A percentile compares a stretch with the other conserved stretches of the same genome.
Conservation (phyloP, 305 asterid species). For the Fraxinus xanthoxyloides region DNA sequence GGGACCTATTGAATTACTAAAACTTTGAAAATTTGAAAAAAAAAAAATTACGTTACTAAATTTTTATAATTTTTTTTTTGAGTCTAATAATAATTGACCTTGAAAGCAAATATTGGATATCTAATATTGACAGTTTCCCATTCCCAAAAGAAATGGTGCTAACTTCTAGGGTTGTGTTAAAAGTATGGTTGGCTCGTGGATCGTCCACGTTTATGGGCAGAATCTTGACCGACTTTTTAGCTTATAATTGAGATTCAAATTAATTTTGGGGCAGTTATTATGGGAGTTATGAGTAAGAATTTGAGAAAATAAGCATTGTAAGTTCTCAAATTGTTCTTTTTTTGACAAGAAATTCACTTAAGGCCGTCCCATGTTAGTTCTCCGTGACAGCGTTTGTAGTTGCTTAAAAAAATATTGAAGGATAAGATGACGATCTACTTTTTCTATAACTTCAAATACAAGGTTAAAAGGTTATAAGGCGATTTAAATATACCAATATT, state of each 20-base stretch:
- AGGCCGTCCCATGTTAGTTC: too few species aligned
- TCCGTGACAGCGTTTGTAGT: too few species aligned
- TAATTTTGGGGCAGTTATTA: not conserved
- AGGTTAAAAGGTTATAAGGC: too few species aligned
- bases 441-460: too few species aligned
- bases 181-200: not conserved
- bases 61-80: not conserved
- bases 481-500: too few species aligned
- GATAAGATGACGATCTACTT: too few species aligned
- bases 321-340: too few species aligned
- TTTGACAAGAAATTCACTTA: too few species aligned
- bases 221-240: not conserved
- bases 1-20: not conserved
- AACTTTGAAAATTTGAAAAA: not conserved
- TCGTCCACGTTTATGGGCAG: not conserved
- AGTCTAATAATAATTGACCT: not conserved
- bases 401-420: too few species aligned
- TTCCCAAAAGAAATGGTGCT: not conserved
- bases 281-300: too few species aligned
- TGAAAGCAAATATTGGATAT: not conserved
- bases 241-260: not conserved
- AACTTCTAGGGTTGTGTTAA: not conserved
- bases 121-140: not conserved
- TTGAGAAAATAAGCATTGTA: too few species aligned
- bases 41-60: not conserved